phyloP scores from a whole-genome alignment of 2,329 filamentous ascomycete species.

The Exophiala sp. region DNA sequence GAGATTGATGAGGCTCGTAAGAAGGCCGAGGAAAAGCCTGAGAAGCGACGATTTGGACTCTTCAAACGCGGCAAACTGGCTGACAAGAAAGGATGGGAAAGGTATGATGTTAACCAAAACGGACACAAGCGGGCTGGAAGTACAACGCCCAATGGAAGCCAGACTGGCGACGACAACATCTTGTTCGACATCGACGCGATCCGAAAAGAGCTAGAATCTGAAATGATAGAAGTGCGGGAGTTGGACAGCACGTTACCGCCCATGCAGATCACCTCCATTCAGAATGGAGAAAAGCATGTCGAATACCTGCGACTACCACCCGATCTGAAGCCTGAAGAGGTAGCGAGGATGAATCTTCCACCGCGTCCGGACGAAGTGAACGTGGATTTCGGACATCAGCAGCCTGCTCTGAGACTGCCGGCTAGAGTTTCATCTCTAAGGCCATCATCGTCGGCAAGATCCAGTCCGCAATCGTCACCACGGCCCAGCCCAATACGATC shows the following conservation, averaged over 20 bases:
- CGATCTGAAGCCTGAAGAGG: slow-evolving; percentile 24
- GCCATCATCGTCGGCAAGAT: slow-evolving; percentile 8
- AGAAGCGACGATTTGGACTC: slow-evolving; percentile 68
- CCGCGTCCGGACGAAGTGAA: slow-evolving; percentile 28
- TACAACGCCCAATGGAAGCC: slow-evolving; percentile 31
- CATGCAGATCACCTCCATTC: slow-evolving; percentile 63
- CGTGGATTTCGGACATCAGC: slow-evolving; percentile 12
- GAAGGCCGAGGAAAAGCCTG: slow-evolving; percentile 75
- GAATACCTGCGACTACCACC: slow-evolving; percentile 27
- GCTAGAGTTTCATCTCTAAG: slow-evolving; percentile 13
- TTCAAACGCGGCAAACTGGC: slow-evolving; percentile 73
- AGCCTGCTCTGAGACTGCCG: slow-evolving; percentile 10
- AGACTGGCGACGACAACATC: slow-evolving; percentile 54
- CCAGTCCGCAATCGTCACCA: slow-evolving; percentile 17
- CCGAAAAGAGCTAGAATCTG: slow-evolving; percentile 73
- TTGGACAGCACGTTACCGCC: slow-evolving; percentile 84
- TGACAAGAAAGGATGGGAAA: slow-evolving; percentile 85
- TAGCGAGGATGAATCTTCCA: slow-evolving; percentile 27
- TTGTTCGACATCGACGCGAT: slow-evolving; percentile 97
- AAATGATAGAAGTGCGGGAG: slow-evolving; percentile 70
- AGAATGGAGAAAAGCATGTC: slow-evolving; percentile 27
- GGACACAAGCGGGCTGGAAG: slow-evolving; percentile 11
- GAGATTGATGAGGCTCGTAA: slow-evolving; percentile 94
- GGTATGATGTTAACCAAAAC: slow-evolving; percentile 66
- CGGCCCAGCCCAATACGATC: slow-evolving; percentile 15